Evolutionary conservation across 2,329 filamentous ascomycete genomes (phyloP).

Genomic region (Aspergillus ruber): DNA sequence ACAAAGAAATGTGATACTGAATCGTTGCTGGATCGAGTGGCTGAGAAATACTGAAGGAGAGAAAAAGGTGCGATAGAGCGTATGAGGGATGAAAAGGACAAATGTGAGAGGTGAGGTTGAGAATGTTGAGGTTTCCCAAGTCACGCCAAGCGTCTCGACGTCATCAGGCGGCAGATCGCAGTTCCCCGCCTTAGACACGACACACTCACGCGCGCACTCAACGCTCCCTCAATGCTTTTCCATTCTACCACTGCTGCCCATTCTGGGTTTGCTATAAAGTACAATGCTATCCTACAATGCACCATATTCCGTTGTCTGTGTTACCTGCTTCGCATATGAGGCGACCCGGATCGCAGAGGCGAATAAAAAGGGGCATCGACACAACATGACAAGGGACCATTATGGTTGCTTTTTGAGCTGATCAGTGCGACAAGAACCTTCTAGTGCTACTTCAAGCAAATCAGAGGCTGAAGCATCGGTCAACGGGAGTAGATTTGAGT

Average conservation of each 20-base stretch:
- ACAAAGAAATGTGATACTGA: too few relatives aligned
- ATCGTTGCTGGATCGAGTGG: too few relatives aligned
- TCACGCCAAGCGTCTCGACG: conserved; percentile 4
- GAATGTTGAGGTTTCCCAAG: conserved; percentile 1
- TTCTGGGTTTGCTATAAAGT: neutral
- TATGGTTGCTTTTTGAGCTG: neutral
- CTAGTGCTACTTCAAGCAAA: neutral
- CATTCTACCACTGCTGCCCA: neutral
- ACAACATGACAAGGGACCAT: neutral
- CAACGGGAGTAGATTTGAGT: neutral
- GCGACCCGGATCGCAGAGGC: neutral
- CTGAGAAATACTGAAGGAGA: neutral
- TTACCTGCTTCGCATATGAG: neutral
- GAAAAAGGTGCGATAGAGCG: conserved; percentile 2
- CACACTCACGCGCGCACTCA: neutral
- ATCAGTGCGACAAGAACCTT: neutral
- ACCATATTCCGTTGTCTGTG: neutral
- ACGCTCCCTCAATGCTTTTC: too few relatives aligned
- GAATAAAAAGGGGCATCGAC: neutral
- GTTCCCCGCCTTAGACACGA: neutral
- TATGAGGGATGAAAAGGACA: conserved; percentile 4
- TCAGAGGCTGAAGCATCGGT: neutral
- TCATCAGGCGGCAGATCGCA: conserved; percentile 1
- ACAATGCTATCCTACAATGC: neutral
- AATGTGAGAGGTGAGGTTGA: neutral